These are phyloP conservation scores for Alternaria burnsii DNA, from an alignment of 2,329 filamentous ascomycete genomes.

Conservation along the genomic window DNA sequence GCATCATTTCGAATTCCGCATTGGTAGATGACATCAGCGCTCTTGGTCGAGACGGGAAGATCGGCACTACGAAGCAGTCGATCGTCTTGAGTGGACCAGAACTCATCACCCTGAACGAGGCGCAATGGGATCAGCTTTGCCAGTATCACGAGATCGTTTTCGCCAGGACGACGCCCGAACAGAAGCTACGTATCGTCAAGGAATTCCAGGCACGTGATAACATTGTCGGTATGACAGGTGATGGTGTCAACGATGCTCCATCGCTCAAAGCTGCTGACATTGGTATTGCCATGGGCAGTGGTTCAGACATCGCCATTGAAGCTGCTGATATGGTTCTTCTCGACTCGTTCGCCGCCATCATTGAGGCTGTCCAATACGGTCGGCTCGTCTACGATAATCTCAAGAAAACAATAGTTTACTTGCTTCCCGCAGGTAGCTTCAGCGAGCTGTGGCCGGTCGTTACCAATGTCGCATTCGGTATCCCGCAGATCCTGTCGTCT, in stretches of 20 bases:
- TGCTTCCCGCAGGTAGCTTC: slow-evolving; percentile 77
- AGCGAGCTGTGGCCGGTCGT: slow-evolving; percentile 78
- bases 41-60: slow-evolving; percentile 53
- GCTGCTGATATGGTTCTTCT: slow-evolving; percentile 69
- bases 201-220: slow-evolving; percentile 71
- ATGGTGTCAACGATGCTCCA: slow-evolving; percentile 61
- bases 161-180: slow-evolving; percentile 75
- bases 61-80: slow-evolving; percentile 30
- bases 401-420: slow-evolving; percentile 78
- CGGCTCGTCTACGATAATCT: slow-evolving; percentile 82
- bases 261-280: slow-evolving; percentile 67
- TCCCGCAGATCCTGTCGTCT: slow-evolving; percentile 76
- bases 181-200: slow-evolving; percentile 81
- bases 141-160: slow-evolving; percentile 78
- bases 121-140: slow-evolving; percentile 73
- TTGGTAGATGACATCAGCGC: slow-evolving; percentile 63
- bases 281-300: slow-evolving; percentile 66
- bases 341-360: slow-evolving; percentile 75
- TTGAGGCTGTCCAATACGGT: slow-evolving; percentile 76
- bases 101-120: slow-evolving; percentile 69
- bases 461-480: slow-evolving; percentile 74
- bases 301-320: slow-evolving; percentile 69
- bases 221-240: slow-evolving; percentile 63
- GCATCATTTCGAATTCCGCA: slow-evolving; percentile 68
- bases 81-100: slow-evolving; percentile 55